phyloP scores from a whole-genome alignment of 371 early-diverging fungal genomes.

The Nematocida major region DNA sequence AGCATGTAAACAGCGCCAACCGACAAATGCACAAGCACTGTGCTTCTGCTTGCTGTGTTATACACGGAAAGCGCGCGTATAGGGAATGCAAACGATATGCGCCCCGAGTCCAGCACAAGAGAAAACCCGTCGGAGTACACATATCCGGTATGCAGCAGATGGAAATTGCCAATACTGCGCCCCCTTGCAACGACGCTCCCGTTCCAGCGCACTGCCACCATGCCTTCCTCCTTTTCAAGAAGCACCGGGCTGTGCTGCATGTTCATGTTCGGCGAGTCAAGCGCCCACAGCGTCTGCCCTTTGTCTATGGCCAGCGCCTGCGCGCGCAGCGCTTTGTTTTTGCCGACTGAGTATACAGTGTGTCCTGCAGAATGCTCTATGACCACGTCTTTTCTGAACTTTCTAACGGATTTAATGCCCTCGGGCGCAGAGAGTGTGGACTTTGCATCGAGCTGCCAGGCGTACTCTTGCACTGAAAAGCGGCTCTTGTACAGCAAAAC shows the following conservation, averaged over 20 bases:
- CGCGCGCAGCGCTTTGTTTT: background rate
- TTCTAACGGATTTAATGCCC: background rate
- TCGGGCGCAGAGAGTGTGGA: background rate
- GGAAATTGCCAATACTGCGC: background rate
- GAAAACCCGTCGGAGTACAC: slow-evolving; percentile 1
- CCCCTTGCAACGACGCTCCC: background rate
- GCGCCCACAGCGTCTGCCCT: background rate
- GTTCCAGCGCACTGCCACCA: background rate
- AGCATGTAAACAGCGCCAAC: background rate
- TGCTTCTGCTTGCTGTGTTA: background rate
- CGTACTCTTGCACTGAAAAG: slow-evolving; percentile 3
- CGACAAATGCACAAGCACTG: slow-evolving; percentile 21
- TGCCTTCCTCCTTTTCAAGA: background rate
- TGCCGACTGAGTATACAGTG: background rate
- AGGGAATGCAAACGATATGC: background rate
- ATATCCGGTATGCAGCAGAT: slow-evolving; percentile 27
- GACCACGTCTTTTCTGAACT: background rate
- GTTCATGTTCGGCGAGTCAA: background rate
- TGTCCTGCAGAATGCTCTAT: background rate
- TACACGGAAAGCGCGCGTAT: background rate
- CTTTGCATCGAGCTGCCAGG: background rate
- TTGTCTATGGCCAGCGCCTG: background rate
- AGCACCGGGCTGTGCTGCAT: slow-evolving; percentile 4
- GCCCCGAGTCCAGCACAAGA: background rate
- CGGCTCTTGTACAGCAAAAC: background rate